A percentile compares a stretch with the other conserved stretches of the same genome.
These are phyloP conservation scores for Castanospermum australe DNA, from an alignment of 306 rosid species.

Conservation along the genomic window DNA sequence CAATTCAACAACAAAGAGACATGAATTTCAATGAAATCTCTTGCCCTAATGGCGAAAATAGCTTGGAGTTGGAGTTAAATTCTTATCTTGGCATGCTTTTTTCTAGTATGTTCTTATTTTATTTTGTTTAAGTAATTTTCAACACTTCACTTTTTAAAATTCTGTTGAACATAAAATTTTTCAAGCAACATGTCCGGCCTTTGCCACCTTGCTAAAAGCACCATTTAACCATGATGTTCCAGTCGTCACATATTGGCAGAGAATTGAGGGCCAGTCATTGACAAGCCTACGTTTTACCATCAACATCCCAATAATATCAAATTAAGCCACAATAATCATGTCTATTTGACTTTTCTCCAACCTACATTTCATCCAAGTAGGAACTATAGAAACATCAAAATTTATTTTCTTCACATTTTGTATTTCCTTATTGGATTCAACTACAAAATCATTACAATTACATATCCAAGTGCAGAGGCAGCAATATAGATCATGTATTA, in stretches of 20 bases:
- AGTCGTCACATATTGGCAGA: conserved; percentile 54
- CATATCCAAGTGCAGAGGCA: not conserved
- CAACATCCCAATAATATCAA: not conserved
- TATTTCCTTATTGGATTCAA: not conserved
- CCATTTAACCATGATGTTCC: conserved; percentile 72
- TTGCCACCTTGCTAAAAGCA: conserved; percentile 62
- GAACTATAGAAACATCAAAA: not conserved
- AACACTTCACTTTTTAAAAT: no score
- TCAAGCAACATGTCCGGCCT: conserved; percentile 64
- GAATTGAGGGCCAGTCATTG: conserved; percentile 5
- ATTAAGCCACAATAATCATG: not conserved
- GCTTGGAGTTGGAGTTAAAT: no score
- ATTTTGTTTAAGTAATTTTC: no score
- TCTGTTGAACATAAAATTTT: no score
- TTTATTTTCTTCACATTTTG: not conserved
- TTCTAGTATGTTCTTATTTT: no score
- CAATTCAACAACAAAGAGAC: no score
- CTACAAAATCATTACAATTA: not conserved
- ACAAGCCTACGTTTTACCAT: not conserved
- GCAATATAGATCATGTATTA: not conserved
- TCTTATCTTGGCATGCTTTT: no score
- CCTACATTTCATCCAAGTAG: not conserved
- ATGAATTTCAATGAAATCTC: no score
- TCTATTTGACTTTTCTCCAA: not conserved
- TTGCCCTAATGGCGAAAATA: no score